Base-by-base conservation (phyloP, 768 basidiomycete species). In the Cystobasidium tubakii region DNA sequence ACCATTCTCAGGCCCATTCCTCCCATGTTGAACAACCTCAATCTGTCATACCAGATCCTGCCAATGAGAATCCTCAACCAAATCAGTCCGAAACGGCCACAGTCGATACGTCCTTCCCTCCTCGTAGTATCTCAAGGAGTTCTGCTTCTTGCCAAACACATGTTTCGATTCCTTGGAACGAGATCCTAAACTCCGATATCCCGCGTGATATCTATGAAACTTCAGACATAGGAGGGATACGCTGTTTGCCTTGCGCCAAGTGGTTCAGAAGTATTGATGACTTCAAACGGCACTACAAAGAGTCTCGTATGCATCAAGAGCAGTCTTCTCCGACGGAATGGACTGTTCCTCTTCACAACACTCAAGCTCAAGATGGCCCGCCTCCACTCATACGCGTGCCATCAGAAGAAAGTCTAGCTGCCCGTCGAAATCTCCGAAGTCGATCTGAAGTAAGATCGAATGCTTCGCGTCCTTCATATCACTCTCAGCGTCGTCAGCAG, bases 121-220 rank as follows among this genome's bases (percentile, higher is more conserved):
- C 21, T 50, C 7, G 46, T 9, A 50, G 46, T n/a, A 17, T 19
- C 4, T 50, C 46, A 50, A 50, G 46, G 21, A n/a, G 4, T 4
- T 50, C 46, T 4, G 3, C 4, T n/a, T 12, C 46, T 12, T 19
- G 21, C 3, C 46, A 3, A 4, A 17, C 46, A 50, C 7, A n/a
- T 15, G 46, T 50, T n/a, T 21, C 46, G 21, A 15, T 50, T 21
- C 46, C 46, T 4, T 50, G 46, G 46, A 19, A 50, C 4, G 46
- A 50, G 46, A 50, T 50, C 4, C 46, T 50, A 12, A 9, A 50
- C 21, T 50, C 46, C n/a, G 46, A n/a, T 50, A 50, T 50, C 7
- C 46, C 46, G 21, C 46, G 46, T n/a, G 46, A 50, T 50, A 50
- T 50, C 46, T 50, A 50, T 19, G 46, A 50, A 50, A 50, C 46